Conservation (phyloP, 164 flowering plant genomes). For the Liquidambar formosana region DNA sequence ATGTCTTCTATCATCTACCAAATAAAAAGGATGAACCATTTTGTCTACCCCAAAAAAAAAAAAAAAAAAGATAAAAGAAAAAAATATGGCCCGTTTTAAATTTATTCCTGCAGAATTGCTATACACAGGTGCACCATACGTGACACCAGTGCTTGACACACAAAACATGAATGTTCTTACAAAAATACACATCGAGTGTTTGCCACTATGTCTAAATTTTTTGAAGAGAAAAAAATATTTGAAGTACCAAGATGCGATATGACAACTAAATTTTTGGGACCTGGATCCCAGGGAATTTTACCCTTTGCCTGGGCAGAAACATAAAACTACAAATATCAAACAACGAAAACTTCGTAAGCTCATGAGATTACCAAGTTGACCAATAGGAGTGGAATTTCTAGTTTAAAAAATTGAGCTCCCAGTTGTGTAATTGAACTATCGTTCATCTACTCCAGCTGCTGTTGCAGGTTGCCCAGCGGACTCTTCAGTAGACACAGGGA, state of each 20-base stretch:
- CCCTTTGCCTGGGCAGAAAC: background rate
- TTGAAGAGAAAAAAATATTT: background rate
- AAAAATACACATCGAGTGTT: background rate
- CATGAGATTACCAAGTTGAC: background rate
- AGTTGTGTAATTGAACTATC: slow-evolving; percentile 3
- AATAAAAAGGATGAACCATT: no score
- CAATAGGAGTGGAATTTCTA: background rate
- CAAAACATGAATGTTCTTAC: background rate
- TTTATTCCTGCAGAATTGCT: no score
- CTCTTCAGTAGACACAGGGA: slow-evolving; percentile 21
- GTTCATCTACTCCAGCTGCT: slow-evolving; percentile 40
- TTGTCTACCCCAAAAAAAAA: no score
- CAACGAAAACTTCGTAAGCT: background rate
- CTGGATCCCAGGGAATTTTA: slow-evolving; percentile 6
- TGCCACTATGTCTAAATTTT: background rate
- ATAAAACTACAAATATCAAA: background rate
- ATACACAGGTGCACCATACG: no score
- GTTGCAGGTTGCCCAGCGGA: slow-evolving; percentile 39
- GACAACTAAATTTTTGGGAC: background rate
- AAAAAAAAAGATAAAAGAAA: no score
- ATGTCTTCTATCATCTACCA: no score
- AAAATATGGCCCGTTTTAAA: no score
- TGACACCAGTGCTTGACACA: no score
- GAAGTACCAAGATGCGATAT: background rate
- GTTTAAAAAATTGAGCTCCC: background rate